phyloP scores from a whole-genome alignment of 768 basidiomycete genomes.

The Leccinum arenicola region DNA sequence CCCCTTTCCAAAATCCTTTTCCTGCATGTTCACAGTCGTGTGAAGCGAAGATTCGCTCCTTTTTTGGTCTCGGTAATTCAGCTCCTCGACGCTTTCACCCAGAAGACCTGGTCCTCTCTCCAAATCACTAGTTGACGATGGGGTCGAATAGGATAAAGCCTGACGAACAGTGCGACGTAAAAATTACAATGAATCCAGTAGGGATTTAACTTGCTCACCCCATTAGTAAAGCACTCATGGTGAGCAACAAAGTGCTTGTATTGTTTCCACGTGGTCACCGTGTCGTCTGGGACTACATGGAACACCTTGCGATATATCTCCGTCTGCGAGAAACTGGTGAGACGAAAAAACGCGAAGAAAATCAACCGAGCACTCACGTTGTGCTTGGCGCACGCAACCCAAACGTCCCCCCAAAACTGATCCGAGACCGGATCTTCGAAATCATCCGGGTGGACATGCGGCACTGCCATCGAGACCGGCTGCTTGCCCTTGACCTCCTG shows the following conservation, averaged over 20 bases:
- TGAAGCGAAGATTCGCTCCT: slow-evolving; percentile 20
- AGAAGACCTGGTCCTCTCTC: slow-evolving; percentile 35
- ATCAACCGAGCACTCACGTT: slow-evolving; percentile 57
- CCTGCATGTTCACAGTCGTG: slow-evolving; percentile 28
- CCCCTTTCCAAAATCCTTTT: slow-evolving; percentile 37
- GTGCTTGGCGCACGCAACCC: slow-evolving; percentile 83
- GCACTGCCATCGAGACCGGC: slow-evolving; percentile 66
- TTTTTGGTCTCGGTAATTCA: slow-evolving; percentile 16
- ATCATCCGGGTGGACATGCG: slow-evolving; percentile 67
- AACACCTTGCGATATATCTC: slow-evolving; percentile 96
- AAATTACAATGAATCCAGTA: not conserved
- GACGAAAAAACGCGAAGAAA: not conserved
- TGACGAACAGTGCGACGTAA: slow-evolving; percentile 24
- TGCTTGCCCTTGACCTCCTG: slow-evolving; percentile 50
- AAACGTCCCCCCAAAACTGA: slow-evolving; percentile 85
- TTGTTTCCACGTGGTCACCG: slow-evolving; percentile 92
- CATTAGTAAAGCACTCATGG: slow-evolving; percentile 72
- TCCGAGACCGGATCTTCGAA: slow-evolving; percentile 91
- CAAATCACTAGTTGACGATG: slow-evolving; percentile 48
- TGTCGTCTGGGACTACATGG: slow-evolving; percentile 89
- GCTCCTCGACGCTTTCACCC: slow-evolving; percentile 19
- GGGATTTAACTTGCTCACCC: slow-evolving; percentile 41
- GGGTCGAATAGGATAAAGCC: slow-evolving; percentile 42
- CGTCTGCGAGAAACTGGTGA: slow-evolving; percentile 52
- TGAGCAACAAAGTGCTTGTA: slow-evolving; percentile 82